Evolutionary conservation across 192 early-diverging fungal genomes (phyloP).

Genomic region (Entophlyctis luteolus): DNA sequence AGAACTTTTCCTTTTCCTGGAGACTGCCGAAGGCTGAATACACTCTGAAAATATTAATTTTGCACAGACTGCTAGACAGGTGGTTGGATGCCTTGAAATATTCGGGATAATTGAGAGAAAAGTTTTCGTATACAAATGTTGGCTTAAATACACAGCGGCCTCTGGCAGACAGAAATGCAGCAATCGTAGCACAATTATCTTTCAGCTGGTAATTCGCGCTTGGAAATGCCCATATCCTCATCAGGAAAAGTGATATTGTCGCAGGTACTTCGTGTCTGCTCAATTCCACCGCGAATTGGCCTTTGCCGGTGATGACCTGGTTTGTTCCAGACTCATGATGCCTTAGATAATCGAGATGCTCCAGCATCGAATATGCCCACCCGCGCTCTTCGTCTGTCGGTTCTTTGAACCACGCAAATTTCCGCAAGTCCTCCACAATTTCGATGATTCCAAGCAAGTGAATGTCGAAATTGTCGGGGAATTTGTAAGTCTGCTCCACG

Average conservation of each 20-base stretch:
- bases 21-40: neutral
- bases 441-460: slow-evolving; percentile 20
- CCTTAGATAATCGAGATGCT: neutral
- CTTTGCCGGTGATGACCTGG: slow-evolving; percentile 8
- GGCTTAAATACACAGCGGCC: neutral
- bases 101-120: neutral
- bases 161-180: slow-evolving; percentile 2
- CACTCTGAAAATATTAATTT: slow-evolving; percentile 8
- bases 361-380: slow-evolving; percentile 10
- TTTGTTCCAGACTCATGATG: neutral
- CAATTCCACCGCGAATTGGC: slow-evolving; percentile 16
- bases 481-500: slow-evolving; percentile 58
- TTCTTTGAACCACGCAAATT: slow-evolving; percentile 22
- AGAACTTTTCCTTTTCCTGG: slow-evolving; percentile 1
- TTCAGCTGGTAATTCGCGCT: neutral
- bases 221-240: neutral
- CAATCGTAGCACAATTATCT: slow-evolving; percentile 10
- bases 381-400: slow-evolving; percentile 7
- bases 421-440: slow-evolving; percentile 4
- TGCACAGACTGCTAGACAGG: slow-evolving; percentile 6
- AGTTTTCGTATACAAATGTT: neutral
- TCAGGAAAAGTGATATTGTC: slow-evolving; percentile 1
- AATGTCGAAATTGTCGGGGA: slow-evolving; percentile 16
- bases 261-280: slow-evolving; percentile 1
- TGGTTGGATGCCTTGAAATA: neutral